Base-by-base conservation (phyloP, 495 filamentous ascomycete genomes). In the Hyphodiscus hymeniophilus region DNA sequence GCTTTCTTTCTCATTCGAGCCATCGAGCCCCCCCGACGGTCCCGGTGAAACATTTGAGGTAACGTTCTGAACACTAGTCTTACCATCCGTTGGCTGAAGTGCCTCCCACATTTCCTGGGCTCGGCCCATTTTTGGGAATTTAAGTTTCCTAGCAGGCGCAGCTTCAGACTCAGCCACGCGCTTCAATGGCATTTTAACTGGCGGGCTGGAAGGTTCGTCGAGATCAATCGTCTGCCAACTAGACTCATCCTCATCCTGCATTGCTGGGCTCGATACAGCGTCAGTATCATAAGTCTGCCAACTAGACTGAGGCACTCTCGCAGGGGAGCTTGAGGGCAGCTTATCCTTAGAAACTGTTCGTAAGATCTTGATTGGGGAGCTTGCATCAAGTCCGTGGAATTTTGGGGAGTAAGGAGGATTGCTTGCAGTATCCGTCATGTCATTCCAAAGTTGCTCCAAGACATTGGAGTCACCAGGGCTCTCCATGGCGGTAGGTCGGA, bases 351-450 rank as follows among this genome's bases (percentile, higher is more conserved):
- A 6, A 2, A 40, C 21, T 38, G 15, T n/a, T 18, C 17, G 39
- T 46, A 22, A 15, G 41, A 49, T 21, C 30, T 44, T 32, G 38
- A 43, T 30, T 46, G 57, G 56, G 16, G 63, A 60, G 43, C 60
- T 66, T 22, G 64, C 63, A 35, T 52, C 54, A 52, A 64, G 55
- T 8, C 59, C 59, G 20, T 59, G 26, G 32, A 60, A 60, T 24
- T 47, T 55, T 10, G 62, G 59, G 13, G 65, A 65, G 39, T 54
- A 56, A 4, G 33, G 28, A 30, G 20, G 42, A 10, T 34, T 45
- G 33, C n/a, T 18, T 23, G 40, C 36, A 32, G 42, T 43, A 13
- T 49, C 42, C 20, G 26, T 52, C 52, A 43, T 53, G 13, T 48
- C 42, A 7, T 43, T 52, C 45, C 36, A 33, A 6, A 50, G 22